Evolutionary conservation across 805 yeast species (phyloP).

Genomic region (Pichia insulana): DNA sequence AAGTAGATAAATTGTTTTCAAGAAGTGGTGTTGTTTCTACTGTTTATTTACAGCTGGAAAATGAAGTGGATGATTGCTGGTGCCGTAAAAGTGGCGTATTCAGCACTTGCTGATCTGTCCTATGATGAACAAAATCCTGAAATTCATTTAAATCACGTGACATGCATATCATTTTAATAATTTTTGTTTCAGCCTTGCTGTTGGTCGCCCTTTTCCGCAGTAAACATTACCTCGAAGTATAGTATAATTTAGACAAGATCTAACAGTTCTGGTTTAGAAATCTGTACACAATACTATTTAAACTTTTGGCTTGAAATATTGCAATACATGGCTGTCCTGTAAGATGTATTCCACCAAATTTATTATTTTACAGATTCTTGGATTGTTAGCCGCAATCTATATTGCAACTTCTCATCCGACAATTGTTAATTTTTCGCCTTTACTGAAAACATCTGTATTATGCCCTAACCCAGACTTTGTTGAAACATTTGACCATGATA

Average conservation of each 20-base stretch:
- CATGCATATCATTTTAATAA: no score
- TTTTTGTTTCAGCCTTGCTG: no score
- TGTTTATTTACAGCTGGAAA: constrained; percentile 28
- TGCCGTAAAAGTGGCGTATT: constrained; percentile 26
- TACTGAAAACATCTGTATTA: constrained; percentile 26
- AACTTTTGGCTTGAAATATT: no score
- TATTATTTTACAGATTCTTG: background rate
- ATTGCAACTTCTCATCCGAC: constrained; percentile 6
- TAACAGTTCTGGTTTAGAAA: no score
- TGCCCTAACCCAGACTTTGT: constrained; percentile 33
- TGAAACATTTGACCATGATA: constrained; percentile 8
- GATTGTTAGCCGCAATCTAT: background rate
- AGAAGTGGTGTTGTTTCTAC: constrained; percentile 16
- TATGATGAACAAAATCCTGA: no score
- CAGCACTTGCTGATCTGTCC: constrained; percentile 16
- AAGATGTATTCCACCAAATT: background rate
- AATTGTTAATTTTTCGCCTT: constrained; percentile 4
- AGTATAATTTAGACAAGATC: no score
- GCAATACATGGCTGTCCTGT: no score
- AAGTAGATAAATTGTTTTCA: constrained; percentile 23
- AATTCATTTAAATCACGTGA: no score
- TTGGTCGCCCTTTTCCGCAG: no score
- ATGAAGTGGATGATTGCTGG: constrained; percentile 34
- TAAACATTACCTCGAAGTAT: no score
- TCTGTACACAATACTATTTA: no score